Percentiles rank a stretch among this genome's conserved stretches.
phyloP scores from a whole-genome alignment of 2,329 filamentous ascomycete species.

The Aureobasidium sp. region DNA sequence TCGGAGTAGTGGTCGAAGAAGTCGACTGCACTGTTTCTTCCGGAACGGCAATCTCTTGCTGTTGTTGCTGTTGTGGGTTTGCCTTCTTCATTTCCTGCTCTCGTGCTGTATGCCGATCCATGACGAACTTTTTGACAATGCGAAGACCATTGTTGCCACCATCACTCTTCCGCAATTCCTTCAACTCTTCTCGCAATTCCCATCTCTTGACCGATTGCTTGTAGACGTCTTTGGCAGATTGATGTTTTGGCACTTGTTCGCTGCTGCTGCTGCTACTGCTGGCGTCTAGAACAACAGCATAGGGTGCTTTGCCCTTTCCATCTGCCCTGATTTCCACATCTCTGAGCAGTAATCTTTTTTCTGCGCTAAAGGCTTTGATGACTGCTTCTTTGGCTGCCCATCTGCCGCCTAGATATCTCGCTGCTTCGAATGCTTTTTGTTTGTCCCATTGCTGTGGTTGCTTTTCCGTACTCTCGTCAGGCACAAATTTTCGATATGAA shows the following conservation, averaged over 20 bases:
- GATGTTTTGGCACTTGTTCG: not conserved
- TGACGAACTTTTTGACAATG: not conserved
- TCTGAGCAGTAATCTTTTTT: constrained; percentile 25
- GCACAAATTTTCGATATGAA: not conserved
- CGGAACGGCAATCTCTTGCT: too few relatives aligned
- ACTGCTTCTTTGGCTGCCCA: constrained; percentile 46
- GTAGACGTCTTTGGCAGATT: not conserved
- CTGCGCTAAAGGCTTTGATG: constrained; percentile 32
- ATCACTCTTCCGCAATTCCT: not conserved
- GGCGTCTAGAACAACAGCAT: constrained; percentile 2
- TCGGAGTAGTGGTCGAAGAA: not conserved
- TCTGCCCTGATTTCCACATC: constrained; percentile 31
- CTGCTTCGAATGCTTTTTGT: not conserved
- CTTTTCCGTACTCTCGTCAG: not conserved
- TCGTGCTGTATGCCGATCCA: not conserved
- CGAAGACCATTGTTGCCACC: not conserved
- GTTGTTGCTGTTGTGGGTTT: not conserved
- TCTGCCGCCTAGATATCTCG: constrained; percentile 20
- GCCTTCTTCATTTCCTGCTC: not conserved
- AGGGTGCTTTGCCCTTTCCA: not conserved
- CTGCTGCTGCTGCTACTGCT: too few relatives aligned
- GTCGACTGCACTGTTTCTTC: too few relatives aligned
- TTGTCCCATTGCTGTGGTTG: not conserved
- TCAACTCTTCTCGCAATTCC: not conserved
- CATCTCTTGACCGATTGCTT: not conserved